A percentile compares a stretch with the other conserved stretches of the same genome.
phyloP scores from a whole-genome alignment of 257 asterid species.

The Plantago ovata region DNA sequence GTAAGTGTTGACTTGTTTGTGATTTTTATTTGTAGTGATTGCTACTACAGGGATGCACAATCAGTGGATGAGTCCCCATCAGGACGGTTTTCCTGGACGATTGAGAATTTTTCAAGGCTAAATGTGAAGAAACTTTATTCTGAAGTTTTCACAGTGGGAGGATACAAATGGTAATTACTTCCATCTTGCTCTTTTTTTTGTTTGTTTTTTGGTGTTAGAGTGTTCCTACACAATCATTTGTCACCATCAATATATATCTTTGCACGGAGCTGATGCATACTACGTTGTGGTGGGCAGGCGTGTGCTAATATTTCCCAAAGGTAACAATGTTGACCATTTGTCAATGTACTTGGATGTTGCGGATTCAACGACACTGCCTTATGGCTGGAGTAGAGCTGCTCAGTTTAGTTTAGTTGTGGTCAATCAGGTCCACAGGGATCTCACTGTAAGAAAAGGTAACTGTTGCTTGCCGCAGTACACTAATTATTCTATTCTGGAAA shows the following conservation, averaged over 20 bases:
- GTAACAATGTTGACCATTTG: constrained; percentile 76
- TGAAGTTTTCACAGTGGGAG: constrained; percentile 53
- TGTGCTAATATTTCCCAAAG: constrained; percentile 78
- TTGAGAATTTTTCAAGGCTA: constrained; percentile 59
- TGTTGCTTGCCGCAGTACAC: too few species aligned
- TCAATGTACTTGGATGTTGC: constrained; percentile 89
- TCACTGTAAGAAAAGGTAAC: constrained; percentile 62
- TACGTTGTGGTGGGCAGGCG: constrained; percentile 53
- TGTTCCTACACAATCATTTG: not conserved
- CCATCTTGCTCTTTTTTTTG: not conserved
- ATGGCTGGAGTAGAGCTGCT: constrained; percentile 88
- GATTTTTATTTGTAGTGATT: constrained; percentile 48
- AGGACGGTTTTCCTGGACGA: constrained; percentile 63
- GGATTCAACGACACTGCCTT: constrained; percentile 59
- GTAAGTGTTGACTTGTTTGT: too few species aligned
- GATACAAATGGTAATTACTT: constrained; percentile 53
- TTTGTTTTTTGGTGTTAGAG: not conserved
- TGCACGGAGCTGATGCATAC: constrained; percentile 27
- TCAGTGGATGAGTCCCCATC: constrained; percentile 53
- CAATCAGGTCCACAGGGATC: constrained; percentile 64
- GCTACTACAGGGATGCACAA: constrained; percentile 47
- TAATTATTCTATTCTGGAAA: too few species aligned
- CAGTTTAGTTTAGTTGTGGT: constrained; percentile 73
- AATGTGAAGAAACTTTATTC: constrained; percentile 60
- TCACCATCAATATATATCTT: constrained; percentile 7